Base-by-base conservation (phyloP, 108 stramenopile genomes). In the Skeletonema menzelii region DNA sequence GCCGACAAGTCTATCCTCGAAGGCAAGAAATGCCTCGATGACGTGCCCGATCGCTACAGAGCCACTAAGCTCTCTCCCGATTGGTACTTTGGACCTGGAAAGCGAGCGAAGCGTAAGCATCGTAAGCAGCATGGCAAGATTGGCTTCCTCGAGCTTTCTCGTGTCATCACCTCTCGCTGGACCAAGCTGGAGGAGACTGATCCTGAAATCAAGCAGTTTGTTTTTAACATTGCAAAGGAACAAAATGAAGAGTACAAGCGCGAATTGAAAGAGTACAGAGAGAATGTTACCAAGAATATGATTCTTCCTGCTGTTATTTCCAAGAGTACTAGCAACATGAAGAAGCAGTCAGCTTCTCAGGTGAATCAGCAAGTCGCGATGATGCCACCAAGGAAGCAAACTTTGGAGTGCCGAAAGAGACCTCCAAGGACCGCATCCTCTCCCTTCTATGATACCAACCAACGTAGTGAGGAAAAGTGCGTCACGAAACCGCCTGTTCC, bases 91-190 rank as follows among this genome's bases (percentile, higher is more conserved):
- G 80, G 80, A 26, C 73, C 73, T 5, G 73, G 73, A 24, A 75
- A 75, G 53, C 59, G 74, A 12, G 53, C 56, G 30, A 82, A 82
- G 35, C 77, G 84, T 40, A 76, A 75, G 62, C 89, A 93, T 77
- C 77, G 91, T 37, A 90, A 90, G 70, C 70, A 82, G 24, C 92
- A 93, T 63, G 89, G 92, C 17, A 91, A 93, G 70, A 84, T 93
- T 20, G 89, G 88, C 10, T 93, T 93, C 73, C 76, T 82, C 5
- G 92, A 93, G 26, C 74, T 93, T 58, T 90, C 92, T 3, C 67
- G 79, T 20, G 42, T 76, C 19, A 88, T 93, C 44, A 83, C 87
- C 5, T 57, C 70, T 11, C 84, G 82, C 27, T 93, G 92, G 92
- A 70, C 80, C 11, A 20, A 62, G 32, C 40, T 82, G 14, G 80